phyloP scores from a whole-genome alignment of 177 flowering plant genomes.

The Vitis hybrid region DNA sequence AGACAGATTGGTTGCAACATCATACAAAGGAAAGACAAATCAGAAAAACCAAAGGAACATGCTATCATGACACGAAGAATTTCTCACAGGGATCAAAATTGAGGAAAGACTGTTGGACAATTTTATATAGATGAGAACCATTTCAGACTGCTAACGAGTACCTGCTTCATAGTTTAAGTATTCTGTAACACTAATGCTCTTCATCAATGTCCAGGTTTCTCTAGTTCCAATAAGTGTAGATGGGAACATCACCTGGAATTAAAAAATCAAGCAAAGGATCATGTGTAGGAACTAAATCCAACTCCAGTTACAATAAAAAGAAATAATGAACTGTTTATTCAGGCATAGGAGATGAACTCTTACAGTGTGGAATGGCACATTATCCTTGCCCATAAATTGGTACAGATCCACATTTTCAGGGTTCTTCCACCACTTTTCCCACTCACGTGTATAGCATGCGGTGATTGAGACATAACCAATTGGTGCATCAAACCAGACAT shows the following conservation, averaged over 20 bases:
- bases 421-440: slow-evolving; percentile 92
- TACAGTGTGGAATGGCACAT: slow-evolving; percentile 98
- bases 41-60: too few relatives aligned
- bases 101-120: too few relatives aligned
- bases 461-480: slow-evolving; percentile 81
- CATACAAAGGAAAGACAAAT: not conserved
- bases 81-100: too few relatives aligned
- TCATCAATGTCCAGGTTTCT: slow-evolving; percentile 95
- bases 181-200: slow-evolving; percentile 92
- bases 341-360: slow-evolving; percentile 17
- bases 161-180: slow-evolving; percentile 95
- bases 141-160: slow-evolving; percentile 6
- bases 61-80: too few relatives aligned
- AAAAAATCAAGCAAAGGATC: too few relatives aligned
- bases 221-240: slow-evolving; percentile 87
- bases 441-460: slow-evolving; percentile 61
- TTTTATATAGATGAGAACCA: too few relatives aligned
- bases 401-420: slow-evolving; percentile 91
- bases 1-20: slow-evolving; percentile 37
- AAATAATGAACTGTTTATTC: too few relatives aligned
- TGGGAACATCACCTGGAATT: slow-evolving; percentile 87
- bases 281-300: too few relatives aligned
- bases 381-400: slow-evolving; percentile 99
- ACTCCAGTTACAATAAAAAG: too few relatives aligned
- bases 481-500: slow-evolving; percentile 91